phyloP scores from a whole-genome alignment of 2,329 filamentous ascomycete species.

The Celoporthe dispersa region DNA sequence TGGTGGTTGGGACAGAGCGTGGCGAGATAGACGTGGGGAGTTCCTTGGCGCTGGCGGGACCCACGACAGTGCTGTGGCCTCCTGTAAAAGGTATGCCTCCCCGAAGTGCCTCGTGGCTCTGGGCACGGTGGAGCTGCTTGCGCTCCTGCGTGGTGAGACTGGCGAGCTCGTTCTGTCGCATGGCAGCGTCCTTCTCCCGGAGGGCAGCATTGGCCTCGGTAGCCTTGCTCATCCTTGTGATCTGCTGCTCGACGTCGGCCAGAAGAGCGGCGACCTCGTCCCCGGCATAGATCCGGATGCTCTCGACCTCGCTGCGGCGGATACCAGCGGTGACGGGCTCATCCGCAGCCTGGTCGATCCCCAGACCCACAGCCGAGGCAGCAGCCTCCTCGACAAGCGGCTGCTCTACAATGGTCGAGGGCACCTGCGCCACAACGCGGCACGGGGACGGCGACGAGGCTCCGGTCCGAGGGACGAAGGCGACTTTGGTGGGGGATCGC shows the following conservation, averaged over 20 bases:
- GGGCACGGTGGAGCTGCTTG: slow-evolving; percentile 51
- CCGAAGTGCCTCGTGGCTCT: slow-evolving; percentile 56
- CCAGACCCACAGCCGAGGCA: slow-evolving; percentile 32
- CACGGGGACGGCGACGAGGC: slow-evolving; percentile 52
- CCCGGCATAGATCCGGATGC: slow-evolving; percentile 70
- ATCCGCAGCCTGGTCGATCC: slow-evolving; percentile 32
- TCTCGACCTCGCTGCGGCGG: slow-evolving; percentile 57
- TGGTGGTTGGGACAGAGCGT: slow-evolving; percentile 33
- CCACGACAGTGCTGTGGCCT: slow-evolving; percentile 28
- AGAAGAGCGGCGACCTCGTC: slow-evolving; percentile 69
- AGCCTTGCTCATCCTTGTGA: slow-evolving; percentile 49
- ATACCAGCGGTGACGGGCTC: slow-evolving; percentile 30
- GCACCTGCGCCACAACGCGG: slow-evolving; percentile 56
- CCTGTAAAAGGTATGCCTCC: slow-evolving; percentile 40
- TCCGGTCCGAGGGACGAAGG: slow-evolving; percentile 39
- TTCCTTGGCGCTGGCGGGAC: slow-evolving; percentile 15
- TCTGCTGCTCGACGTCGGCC: slow-evolving; percentile 68
- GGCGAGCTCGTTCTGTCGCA: slow-evolving; percentile 30
- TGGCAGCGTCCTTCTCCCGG: slow-evolving; percentile 33
- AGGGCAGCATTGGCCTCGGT: slow-evolving; percentile 45
- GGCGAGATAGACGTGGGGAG: slow-evolving; percentile 22
- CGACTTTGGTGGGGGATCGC: slow-evolving; percentile 58
- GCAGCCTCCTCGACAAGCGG: slow-evolving; percentile 52
- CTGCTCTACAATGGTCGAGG: slow-evolving; percentile 60
- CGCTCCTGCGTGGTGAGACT: slow-evolving; percentile 42